phyloP scores from a whole-genome alignment of 2,329 filamentous ascomycete genomes.

The Penicillium glabrum region DNA sequence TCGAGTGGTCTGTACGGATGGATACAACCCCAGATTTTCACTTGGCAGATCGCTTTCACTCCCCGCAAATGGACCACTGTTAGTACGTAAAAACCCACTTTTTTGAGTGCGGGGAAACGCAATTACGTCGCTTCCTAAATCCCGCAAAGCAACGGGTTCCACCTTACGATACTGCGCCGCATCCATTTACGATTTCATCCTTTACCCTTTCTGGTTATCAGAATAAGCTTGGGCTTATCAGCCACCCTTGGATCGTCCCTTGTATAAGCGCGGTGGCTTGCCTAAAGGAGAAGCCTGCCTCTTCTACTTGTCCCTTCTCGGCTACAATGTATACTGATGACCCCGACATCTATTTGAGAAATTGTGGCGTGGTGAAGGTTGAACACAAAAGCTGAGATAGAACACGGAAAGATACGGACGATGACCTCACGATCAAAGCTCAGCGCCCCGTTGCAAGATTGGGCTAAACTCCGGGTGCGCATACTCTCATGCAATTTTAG shows the following conservation, averaged over 20 bases:
- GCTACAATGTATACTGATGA: neutral
- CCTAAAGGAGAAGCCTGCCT: neutral
- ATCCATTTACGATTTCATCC: neutral
- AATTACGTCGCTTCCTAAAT: conserved; percentile 11
- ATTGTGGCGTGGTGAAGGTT: neutral
- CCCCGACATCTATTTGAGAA: neutral
- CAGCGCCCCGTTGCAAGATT: neutral
- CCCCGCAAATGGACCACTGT: conserved; percentile 13
- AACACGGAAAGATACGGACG: neutral
- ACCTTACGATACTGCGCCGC: conserved; percentile 2
- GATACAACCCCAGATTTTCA: conserved; percentile 9
- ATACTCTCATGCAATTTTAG: neutral
- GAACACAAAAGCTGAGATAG: neutral
- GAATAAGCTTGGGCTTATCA: neutral
- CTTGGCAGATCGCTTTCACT: neutral
- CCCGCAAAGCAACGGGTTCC: conserved; percentile 2
- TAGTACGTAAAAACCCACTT: conserved; percentile 7
- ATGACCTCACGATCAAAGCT: neutral
- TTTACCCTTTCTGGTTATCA: neutral
- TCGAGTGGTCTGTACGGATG: neutral
- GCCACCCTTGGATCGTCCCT: neutral
- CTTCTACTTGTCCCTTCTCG: neutral
- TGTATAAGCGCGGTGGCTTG: neutral
- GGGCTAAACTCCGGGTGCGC: neutral
- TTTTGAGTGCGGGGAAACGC: conserved; percentile 12